These are phyloP conservation scores for Gynostemma pentaphyllum DNA, from an alignment of 306 rosid species.

Conservation along the genomic window DNA sequence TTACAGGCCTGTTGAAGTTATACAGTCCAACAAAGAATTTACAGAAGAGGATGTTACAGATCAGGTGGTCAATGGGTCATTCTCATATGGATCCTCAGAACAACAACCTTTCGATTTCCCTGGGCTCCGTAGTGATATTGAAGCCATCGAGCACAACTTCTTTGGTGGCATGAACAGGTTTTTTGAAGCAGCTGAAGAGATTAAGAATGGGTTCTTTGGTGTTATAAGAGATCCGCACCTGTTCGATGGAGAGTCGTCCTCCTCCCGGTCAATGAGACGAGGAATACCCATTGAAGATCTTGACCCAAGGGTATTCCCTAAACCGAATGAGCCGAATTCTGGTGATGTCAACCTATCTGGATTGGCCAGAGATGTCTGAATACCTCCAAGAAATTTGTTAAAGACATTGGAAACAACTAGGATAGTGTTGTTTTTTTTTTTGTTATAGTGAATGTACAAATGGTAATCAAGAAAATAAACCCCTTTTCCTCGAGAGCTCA, in stretches of 20 bases:
- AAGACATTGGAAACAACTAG: not conserved
- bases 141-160: constrained; percentile 43
- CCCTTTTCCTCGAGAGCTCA: too few species aligned
- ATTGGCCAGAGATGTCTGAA: constrained; percentile 60
- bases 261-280: constrained; percentile 31
- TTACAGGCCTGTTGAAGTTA: constrained; percentile 67
- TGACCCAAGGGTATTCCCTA: constrained; percentile 25
- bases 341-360: constrained; percentile 37
- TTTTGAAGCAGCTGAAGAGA: constrained; percentile 65
- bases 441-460: not conserved
- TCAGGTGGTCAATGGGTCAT: constrained; percentile 45
- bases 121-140: constrained; percentile 56
- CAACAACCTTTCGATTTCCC: constrained; percentile 44
- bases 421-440: not conserved
- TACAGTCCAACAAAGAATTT: constrained; percentile 64
- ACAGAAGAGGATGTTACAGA: constrained; percentile 75
- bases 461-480: too few species aligned
- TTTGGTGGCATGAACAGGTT: constrained; percentile 42
- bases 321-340: constrained; percentile 20
- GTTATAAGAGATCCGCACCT: constrained; percentile 26
- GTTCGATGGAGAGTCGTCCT: constrained; percentile 37
- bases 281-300: constrained; percentile 46
- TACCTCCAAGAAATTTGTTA: not conserved
- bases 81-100: constrained; percentile 32
- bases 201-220: constrained; percentile 45